Evolutionary conservation across 2,329 filamentous ascomycete genomes (phyloP).

Genomic region (Calonectria pseudoturangicola): DNA sequence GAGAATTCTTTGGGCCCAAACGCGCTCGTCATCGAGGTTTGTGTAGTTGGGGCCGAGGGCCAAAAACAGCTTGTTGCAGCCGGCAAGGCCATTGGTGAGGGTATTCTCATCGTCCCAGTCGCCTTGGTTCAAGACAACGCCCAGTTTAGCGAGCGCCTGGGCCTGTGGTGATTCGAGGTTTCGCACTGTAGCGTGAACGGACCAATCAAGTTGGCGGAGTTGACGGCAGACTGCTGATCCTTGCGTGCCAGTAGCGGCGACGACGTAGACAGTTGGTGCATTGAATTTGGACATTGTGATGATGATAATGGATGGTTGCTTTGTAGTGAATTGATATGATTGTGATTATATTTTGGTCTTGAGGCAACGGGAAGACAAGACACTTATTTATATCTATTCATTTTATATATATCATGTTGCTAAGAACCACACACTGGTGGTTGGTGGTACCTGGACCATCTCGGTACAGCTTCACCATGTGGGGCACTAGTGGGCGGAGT

Average conservation of each 20-base stretch:
- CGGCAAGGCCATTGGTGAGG: conserved; percentile 6
- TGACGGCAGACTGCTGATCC: conserved; percentile 28
- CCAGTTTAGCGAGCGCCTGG: conserved; percentile 19
- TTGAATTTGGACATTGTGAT: conserved; percentile 18
- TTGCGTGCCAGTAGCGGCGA: conserved; percentile 31
- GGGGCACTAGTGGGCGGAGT: conserved; percentile 13
- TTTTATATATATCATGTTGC: conserved; percentile 1
- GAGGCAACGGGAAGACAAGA: conserved; percentile 13
- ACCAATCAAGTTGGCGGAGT: conserved; percentile 20
- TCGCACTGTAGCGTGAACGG: conserved; percentile 26
- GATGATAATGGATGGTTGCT: conserved; percentile 6
- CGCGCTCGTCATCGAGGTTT: conserved; percentile 20
- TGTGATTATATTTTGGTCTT: conserved; percentile 1
- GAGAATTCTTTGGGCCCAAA: conserved; percentile 24
- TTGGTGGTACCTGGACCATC: not conserved
- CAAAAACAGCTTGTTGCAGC: conserved; percentile 23
- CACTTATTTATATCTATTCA: not conserved
- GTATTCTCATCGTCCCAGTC: conserved; percentile 31
- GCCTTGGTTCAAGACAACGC: conserved; percentile 22
- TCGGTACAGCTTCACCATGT: not conserved
- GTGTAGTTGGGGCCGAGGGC: conserved; percentile 21
- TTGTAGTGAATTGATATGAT: not conserved
- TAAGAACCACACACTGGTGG: not conserved
- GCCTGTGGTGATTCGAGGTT: conserved; percentile 25
- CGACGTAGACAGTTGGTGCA: conserved; percentile 25